Base-by-base conservation (phyloP, 257 asterid species). In the Solanum megistacrolobum region DNA sequence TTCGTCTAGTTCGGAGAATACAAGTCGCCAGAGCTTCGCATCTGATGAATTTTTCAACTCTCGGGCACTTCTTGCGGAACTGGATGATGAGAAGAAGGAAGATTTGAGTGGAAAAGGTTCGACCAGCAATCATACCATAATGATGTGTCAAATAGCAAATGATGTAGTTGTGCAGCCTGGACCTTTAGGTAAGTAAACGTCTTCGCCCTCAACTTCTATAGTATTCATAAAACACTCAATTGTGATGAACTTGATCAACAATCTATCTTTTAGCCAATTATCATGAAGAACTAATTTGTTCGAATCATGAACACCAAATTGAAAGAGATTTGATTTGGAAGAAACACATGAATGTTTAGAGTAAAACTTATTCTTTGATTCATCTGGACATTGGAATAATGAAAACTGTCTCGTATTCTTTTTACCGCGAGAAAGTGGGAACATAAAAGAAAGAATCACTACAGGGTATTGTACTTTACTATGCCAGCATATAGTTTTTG, bases 21-120 rank as follows among this genome's bases (percentile, higher is more conserved):
- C 98, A 13, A 95, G 94, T 34, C 84, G 94, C 91, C 88, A 89
- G 31, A 93, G 94, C 92, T 78, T 92, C 34, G 65, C 83, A 41
- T 94, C 95, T 10, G 99, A 94, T 71, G 96, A 93, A 58, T 93
- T 31, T 39, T 95, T 96, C 66, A 95, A 94, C 74, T 81, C 90
- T 1, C 18, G 88, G 39, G 93, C 93, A 38, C 83, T 93, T 83
- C 73, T 96, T 82, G 87, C 87, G 34, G 96, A 90, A 52, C 78
- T 94, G 12, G 93, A 94, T 81, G 91, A 88, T 66, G 90, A 85
- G 79, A 92, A 38, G 58, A 73, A 78, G 73, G 87, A 87, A 5
- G 55, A 11, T 5, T 43, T 21, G 21, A 91, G 78, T 72, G 88
- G 75, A 62, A 88, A 83, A 23, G 87, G 86, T 68, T 88, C 91